Conservation (phyloP, 345 rosid genomes). For the Bruguiera sexangula region DNA sequence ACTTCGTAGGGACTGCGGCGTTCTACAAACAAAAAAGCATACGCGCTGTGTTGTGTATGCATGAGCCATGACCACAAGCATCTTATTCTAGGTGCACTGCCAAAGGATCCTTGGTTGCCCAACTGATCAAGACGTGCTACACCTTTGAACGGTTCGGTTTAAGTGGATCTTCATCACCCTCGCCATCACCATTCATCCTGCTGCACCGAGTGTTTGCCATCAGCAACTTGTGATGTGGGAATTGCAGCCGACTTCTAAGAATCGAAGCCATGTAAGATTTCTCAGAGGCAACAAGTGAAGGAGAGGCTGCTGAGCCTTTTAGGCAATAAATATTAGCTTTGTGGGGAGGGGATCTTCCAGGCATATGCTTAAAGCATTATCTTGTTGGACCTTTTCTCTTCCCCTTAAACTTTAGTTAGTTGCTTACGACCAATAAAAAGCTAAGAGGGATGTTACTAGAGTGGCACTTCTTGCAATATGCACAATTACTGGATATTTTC, state of each 20-base stretch:
- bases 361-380: conserved; percentile 47
- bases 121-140: conserved; percentile 8
- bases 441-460: background rate
- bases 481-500: too few relatives aligned
- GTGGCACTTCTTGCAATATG: background rate
- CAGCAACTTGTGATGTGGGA: background rate
- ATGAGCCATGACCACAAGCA: conserved; percentile 4
- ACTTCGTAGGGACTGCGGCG: too few relatives aligned
- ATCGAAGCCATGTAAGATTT: conserved; percentile 6
- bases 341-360: conserved; percentile 35
- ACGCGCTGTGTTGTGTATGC: background rate
- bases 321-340: background rate
- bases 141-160: conserved; percentile 3
- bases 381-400: conserved; percentile 13
- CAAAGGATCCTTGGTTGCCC: conserved; percentile 48
- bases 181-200: conserved; percentile 14
- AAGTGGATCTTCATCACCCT: conserved; percentile 5
- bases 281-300: conserved; percentile 8
- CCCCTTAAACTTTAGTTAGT: conserved; percentile 2
- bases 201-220: conserved; percentile 8
- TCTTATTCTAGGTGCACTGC: conserved; percentile 17
- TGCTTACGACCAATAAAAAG: background rate
- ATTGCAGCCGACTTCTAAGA: background rate
- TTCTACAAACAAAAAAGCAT: too few relatives aligned
- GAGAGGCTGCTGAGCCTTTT: conserved; percentile 13